Evolutionary conservation across 495 filamentous ascomycete genomes (phyloP), one percentile per base, ranked within the genome.

Genomic region (Melanomma pulvis-pyrius): DNA sequence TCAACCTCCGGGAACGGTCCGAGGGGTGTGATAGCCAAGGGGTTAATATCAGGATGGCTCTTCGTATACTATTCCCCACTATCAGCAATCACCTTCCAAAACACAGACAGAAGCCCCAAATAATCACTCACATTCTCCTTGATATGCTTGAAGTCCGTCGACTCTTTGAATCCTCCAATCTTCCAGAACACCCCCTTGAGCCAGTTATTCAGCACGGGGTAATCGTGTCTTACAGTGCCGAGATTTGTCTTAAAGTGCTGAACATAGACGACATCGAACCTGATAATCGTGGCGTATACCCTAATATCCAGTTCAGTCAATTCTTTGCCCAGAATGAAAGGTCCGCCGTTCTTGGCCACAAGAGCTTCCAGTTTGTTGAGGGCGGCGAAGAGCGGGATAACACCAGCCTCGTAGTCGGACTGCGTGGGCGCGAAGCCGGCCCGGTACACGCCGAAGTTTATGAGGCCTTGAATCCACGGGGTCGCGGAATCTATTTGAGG

Each of bases 221-320:
- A 85, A 44, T 80, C 74, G 63, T 82, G 77, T n/a, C 83, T 72
- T 32, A 86, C 79, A 26, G 69, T 84, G 9, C 82, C 81, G 17
- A 84, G 61, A 60, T 84, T 86, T 65, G 80, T 82, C 72, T 85
- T 85, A 75, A 86, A 86, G 68, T 85, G 82, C 72, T 84, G 81
- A 5, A 82, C 79, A 67, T 85, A 86, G 2, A 83, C 79, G 9
- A 74, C 62, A 63, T 83, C 82, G 57, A 83, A 84, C 2, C 82
- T 76, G 25, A 84, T 69, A 30, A 84, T 44, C 12, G 81, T 86
- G 7, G 78, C 74, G 70, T 83, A 86, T 1, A 78, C 61, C 21
- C 78, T 74, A 50, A 85, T 67, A 70, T 86, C 84, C 7, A 83
- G 63, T 61, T 85, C 83, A 0, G 83, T 85, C 60, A 83, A 63